phyloP scores from a whole-genome alignment of 108 stramenopile species.

The Pseudonitzschia pungens region DNA sequence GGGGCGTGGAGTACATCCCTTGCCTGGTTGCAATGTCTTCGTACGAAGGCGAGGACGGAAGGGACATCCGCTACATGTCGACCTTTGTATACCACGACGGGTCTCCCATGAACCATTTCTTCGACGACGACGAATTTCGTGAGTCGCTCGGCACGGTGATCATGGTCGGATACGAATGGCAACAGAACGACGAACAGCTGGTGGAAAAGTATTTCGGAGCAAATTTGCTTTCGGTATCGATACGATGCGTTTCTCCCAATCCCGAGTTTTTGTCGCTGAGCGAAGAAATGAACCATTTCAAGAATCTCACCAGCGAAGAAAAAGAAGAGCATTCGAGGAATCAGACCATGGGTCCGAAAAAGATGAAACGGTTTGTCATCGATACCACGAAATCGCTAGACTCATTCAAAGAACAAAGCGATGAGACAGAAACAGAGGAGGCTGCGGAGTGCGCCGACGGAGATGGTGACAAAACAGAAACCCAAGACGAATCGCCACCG shows the following conservation, averaged over 20 bases:
- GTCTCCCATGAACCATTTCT: constrained; percentile 39
- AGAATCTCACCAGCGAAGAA: constrained; percentile 40
- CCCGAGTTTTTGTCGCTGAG: constrained; percentile 53
- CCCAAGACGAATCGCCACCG: constrained; percentile 9
- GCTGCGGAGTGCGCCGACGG: constrained; percentile 3
- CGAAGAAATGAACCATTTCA: constrained; percentile 70
- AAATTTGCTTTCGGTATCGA: constrained; percentile 15
- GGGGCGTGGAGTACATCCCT: constrained; percentile 48
- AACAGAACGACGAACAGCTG: constrained; percentile 45
- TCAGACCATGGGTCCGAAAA: constrained; percentile 67
- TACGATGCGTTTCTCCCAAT: constrained; percentile 56
- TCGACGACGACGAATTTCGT: constrained; percentile 35
- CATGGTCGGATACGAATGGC: constrained; percentile 50
- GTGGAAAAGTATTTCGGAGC: constrained; percentile 52
- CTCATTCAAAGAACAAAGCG: neutral
- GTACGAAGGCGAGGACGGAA: constrained; percentile 54
- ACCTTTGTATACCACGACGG: constrained; percentile 61
- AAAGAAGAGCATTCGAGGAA: constrained; percentile 40
- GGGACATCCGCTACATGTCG: constrained; percentile 55
- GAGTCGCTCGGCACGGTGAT: constrained; percentile 25
- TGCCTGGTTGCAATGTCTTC: constrained; percentile 72
- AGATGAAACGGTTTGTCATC: constrained; percentile 68
- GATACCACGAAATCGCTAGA: constrained; percentile 10
- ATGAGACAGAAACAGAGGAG: constrained; percentile 12
- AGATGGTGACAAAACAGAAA: neutral